These are phyloP conservation scores for Xylaria sp. DNA, from an alignment of 495 filamentous ascomycete species.

Conservation along the genomic window DNA sequence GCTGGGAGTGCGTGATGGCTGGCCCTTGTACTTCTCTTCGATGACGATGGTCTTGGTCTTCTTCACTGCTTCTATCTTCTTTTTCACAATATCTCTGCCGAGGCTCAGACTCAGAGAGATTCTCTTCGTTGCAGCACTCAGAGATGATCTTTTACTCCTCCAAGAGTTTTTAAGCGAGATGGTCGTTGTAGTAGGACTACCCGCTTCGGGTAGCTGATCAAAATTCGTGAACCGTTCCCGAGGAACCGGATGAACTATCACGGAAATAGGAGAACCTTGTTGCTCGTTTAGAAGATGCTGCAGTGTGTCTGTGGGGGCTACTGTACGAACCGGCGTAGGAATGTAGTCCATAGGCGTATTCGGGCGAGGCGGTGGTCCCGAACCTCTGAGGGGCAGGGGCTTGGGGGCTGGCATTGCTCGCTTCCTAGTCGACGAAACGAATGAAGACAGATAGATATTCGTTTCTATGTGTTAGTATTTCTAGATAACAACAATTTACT, in stretches of 20 bases:
- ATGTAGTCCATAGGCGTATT: background rate
- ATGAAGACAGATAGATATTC: background rate
- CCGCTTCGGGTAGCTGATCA: background rate
- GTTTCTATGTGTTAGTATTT: background rate
- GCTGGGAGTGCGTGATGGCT: constrained; percentile 6
- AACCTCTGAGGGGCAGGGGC: background rate
- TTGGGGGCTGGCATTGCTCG: background rate
- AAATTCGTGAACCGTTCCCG: background rate
- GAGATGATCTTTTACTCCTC: constrained; percentile 5
- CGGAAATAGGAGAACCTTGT: background rate
- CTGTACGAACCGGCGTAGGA: background rate
- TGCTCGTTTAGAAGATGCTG: background rate
- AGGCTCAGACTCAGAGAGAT: background rate
- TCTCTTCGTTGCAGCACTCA: background rate
- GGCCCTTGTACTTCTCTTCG: background rate
- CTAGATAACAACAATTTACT: background rate
- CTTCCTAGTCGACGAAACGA: background rate
- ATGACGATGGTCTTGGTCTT: background rate
- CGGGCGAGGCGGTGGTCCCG: background rate
- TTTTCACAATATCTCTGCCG: background rate
- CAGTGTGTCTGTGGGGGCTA: background rate
- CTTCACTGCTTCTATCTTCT: background rate
- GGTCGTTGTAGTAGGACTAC: background rate
- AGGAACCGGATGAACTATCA: background rate
- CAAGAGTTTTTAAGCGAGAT: background rate